Evolutionary conservation across 140 eudicot species (phyloP).

Genomic region (Oenanthe javanica): DNA sequence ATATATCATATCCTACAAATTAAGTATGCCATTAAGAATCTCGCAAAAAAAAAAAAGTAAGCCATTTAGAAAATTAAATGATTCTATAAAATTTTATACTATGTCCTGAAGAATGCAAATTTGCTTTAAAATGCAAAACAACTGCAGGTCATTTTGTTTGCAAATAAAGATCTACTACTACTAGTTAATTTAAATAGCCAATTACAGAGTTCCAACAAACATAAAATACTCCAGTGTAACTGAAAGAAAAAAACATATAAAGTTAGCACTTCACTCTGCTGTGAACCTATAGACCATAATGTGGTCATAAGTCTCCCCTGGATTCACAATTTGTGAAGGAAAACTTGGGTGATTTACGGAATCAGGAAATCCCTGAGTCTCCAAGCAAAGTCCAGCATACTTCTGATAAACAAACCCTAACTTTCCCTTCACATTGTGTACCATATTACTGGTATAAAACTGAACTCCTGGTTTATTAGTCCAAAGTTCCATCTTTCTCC

Average conservation of each 20-base stretch:
- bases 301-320: slow-evolving; percentile 44
- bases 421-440: slow-evolving; percentile 35
- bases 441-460: slow-evolving; percentile 51
- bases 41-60: background rate
- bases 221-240: background rate
- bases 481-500: slow-evolving; percentile 61
- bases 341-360: slow-evolving; percentile 54
- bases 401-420: slow-evolving; percentile 33
- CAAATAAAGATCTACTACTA: background rate
- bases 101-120: no score
- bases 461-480: slow-evolving; percentile 47
- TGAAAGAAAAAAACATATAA: background rate
- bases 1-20: background rate
- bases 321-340: slow-evolving; percentile 67
- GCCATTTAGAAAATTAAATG: background rate
- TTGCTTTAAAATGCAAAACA: background rate
- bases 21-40: no score
- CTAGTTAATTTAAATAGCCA: background rate
- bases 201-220: background rate
- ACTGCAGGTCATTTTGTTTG: background rate
- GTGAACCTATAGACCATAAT: slow-evolving; percentile 60
- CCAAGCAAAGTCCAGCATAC: slow-evolving; percentile 46
- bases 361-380: slow-evolving; percentile 71
- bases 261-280: slow-evolving; percentile 7
- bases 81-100: background rate